Base-by-base conservation (phyloP, 371 early-diverging fungal genomes). In the Lichtheimia hyalospora region DNA sequence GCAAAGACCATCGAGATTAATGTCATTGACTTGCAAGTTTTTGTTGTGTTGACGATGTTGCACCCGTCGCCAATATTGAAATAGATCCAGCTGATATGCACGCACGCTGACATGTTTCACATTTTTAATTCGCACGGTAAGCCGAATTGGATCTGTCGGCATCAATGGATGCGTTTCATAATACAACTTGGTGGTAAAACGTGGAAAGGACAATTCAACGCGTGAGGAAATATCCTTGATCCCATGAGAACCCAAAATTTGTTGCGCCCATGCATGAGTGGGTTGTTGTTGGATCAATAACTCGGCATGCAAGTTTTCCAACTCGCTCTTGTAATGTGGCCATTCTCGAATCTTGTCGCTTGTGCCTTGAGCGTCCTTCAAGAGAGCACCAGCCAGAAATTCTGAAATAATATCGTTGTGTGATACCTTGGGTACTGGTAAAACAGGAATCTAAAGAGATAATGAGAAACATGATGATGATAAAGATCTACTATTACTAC, bases 1-100 rank as follows among this genome's bases (percentile, higher is more conserved):
- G 14, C 69, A 67, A 6, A 81, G 57, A 8, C 81, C 77, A 54
- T 81, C 76, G 20, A 79, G 40, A 21, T 70, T 60, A 25, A 68
- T 57, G 24, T 65, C 64, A 2, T 64, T 41, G 5, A 64, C 56
- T n/a, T 64, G 57, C 15, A 54, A 21, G 42, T 54, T 15, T 46
- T 16, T 44, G n/a, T 40, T 0, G 16, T 57, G 23, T 39, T 71
- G 64, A 1, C 62, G 52, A 34, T 34, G 34, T 2, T 34, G 34
- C 8, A 34, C 34, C 6, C 34, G 34, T 14, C 71, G 54, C 66
- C 71, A 74, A 48, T 81, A 81, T 50, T 71, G 72, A 28, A 67
- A 66, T 10, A 68, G 63, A 49, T 81, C 72, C 15, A 81, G 67
- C 21, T 64, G 69, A 41, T 67, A 81, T 4, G 74, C 74, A 25